Evolutionary conservation across 768 basidiomycete genomes (phyloP).

Genomic region (Serendipita vermifera): DNA sequence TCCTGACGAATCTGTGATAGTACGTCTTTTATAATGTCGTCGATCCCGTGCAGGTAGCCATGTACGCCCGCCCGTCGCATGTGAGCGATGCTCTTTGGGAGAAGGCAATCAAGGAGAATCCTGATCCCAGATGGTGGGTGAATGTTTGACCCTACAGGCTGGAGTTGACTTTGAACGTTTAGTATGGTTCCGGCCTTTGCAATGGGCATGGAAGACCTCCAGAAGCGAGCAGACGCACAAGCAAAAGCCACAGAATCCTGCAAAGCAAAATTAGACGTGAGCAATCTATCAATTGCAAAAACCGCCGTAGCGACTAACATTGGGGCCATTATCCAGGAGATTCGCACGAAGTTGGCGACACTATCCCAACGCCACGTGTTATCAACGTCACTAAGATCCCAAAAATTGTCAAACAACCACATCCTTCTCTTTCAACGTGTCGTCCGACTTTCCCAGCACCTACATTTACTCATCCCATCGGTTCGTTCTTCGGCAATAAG

Average conservation of each 20-base stretch:
- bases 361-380: slow-evolving; percentile 52
- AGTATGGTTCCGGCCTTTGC: slow-evolving; percentile 74
- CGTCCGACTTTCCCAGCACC: slow-evolving; percentile 53
- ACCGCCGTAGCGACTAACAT: not conserved
- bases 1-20: slow-evolving; percentile 25
- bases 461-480: slow-evolving; percentile 66
- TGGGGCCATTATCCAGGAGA: slow-evolving; percentile 33
- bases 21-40: slow-evolving; percentile 79
- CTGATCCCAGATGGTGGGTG: slow-evolving; percentile 58
- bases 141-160: not conserved
- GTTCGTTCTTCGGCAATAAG: slow-evolving; percentile 62
- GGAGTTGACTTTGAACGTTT: not conserved
- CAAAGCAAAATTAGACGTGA: slow-evolving; percentile 49
- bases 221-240: slow-evolving; percentile 67
- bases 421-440: slow-evolving; percentile 60
- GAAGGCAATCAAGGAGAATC: slow-evolving; percentile 67
- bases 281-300: slow-evolving; percentile 1
- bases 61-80: slow-evolving; percentile 61
- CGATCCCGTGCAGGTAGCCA: slow-evolving; percentile 46
- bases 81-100: slow-evolving; percentile 61
- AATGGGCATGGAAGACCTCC: slow-evolving; percentile 68
- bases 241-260: slow-evolving; percentile 50
- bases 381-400: slow-evolving; percentile 53
- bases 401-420: slow-evolving; percentile 48
- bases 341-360: slow-evolving; percentile 47